Evolutionary conservation across 2,329 filamentous ascomycete species (phyloP).

Genomic region (Sporothrix humicola): DNA sequence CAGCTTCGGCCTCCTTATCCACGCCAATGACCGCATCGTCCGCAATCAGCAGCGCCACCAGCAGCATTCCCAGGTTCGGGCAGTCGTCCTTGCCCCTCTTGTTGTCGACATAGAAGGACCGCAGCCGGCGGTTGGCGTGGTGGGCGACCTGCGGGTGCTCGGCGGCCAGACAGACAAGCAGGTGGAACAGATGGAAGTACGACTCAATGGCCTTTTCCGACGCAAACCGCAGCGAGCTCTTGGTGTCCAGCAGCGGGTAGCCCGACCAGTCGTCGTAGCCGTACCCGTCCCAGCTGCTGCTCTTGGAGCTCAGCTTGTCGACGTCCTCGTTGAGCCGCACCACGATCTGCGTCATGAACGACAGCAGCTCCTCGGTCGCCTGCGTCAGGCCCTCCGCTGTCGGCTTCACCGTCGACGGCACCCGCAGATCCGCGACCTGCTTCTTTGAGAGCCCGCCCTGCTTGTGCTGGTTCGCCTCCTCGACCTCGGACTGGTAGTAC

Average conservation of each 20-base stretch:
- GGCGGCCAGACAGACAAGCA: constrained; percentile 55
- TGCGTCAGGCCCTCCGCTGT: constrained; percentile 26
- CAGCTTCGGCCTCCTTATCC: no score
- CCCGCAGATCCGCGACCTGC: neutral
- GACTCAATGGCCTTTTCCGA: constrained; percentile 60
- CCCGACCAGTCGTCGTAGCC: neutral
- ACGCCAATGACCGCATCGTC: constrained; percentile 41
- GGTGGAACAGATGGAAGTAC: constrained; percentile 59
- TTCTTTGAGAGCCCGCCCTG: neutral
- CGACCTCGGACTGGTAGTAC: neutral
- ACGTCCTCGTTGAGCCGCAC: constrained; percentile 52
- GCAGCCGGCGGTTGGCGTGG: constrained; percentile 50
- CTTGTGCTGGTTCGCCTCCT: neutral
- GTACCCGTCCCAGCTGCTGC: no score
- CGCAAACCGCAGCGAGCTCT: constrained; percentile 53
- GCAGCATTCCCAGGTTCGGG: constrained; percentile 56
- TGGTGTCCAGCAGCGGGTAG: constrained; percentile 32
- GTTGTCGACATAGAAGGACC: constrained; percentile 47
- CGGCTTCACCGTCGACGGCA: neutral
- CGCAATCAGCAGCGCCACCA: constrained; percentile 55
- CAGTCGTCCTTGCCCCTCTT: constrained; percentile 50
- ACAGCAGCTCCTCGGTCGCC: constrained; percentile 46
- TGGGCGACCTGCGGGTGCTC: constrained; percentile 43
- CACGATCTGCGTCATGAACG: constrained; percentile 59
- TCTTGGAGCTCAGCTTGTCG: neutral